Base-by-base conservation (phyloP, 441 rosid genomes). In the Aleurites moluccanus region DNA sequence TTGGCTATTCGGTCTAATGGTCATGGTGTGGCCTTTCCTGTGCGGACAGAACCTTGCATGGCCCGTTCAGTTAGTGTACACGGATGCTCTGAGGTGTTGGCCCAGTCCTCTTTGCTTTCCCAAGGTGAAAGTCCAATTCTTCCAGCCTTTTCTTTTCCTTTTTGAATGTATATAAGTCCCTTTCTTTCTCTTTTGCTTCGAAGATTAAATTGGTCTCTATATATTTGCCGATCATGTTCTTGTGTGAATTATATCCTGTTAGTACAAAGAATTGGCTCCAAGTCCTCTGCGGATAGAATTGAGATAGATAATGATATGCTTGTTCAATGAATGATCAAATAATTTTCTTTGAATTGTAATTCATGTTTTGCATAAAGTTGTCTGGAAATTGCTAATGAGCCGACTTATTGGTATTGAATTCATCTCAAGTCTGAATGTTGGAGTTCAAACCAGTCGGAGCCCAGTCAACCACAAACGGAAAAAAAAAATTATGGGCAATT, bases 11-110 rank as follows among this genome's bases (percentile, higher is more conserved):
- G 80, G 63, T 85, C 93, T 62, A 80, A 80, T 64, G 79, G 78
- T 30, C 66, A 75, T 25, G 73, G 64, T 66, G 84, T 82, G 53
- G 85, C 80, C 2, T 89, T 85, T 80, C 86, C 93, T 21, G 80
- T 74, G 30, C 76, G 85, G 53, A 61, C 33, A 28, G 97, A 96
- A 70, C 86, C 91, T 83, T 92, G 88, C 85, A 96, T 96, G 86
- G 97, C 91, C 70, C 95, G 96, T 81, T 93, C 99, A 4, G 89
- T 86, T 71, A 92, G 97, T 59, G 85, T 96, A 15, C 99, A 96
- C 69, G 99, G 98, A 44, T 96, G 94, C 83, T 86, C 98, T 62
- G 92, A 90, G 82, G 67, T 72, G 77, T 72, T 77, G 74, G 77
- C 75, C 18, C 87, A 85, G 25, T 79, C 82, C 67, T 81, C 83